Evolutionary conservation across 768 basidiomycete species (phyloP), one percentile per base, ranked within the genome.

Genomic region (Piloderma croceum): DNA sequence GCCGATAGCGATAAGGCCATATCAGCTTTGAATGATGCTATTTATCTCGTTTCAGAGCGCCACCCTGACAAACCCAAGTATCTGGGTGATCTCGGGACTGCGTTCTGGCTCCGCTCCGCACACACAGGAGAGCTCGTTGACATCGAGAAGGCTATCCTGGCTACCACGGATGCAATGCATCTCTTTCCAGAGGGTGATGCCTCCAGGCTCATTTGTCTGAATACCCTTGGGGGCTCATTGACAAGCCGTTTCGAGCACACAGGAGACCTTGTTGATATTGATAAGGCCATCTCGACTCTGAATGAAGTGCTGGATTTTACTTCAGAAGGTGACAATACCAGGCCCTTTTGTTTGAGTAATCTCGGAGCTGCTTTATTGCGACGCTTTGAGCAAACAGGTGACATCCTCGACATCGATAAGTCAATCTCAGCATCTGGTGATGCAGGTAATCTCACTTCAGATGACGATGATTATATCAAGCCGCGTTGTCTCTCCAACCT

Each of bases 1-100:
- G 25, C 15, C 10, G 44, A 46, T 27, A 46, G 44, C 23, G 38
- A 43, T 5, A 9, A 43, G 17, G 42, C 44, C 12, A 38, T 46
- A 27, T n/a, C 7, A n/a, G 24, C 13, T 11, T n/a, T 22, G 24
- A 13, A 45, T 19, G 7, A 31, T 7, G 43, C 44, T 12, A 23
- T 37, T 21, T 5, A 31, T 7, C n/a, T 46, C 17, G 23, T 29
- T 19, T 36, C 44, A 17, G 24, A 46, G 4, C 33, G 29, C 22
- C 44, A 46, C 20, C n/a, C 43, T n/a, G 19, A 29, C 20, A 39
- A 19, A 31, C 23, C 35, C n/a, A n/a, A n/a, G n/a, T n/a, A n/a
- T n/a, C n/a, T 6, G 21, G 15, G n/a, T 34, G n/a, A 34, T 6
- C 6, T 17, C 15, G 10, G 33, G n/a, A n/a, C 6, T 34, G 6